Evolutionary conservation across 2,329 filamentous ascomycete genomes (phyloP).

Genomic region (Chaetomiaceae sp.): DNA sequence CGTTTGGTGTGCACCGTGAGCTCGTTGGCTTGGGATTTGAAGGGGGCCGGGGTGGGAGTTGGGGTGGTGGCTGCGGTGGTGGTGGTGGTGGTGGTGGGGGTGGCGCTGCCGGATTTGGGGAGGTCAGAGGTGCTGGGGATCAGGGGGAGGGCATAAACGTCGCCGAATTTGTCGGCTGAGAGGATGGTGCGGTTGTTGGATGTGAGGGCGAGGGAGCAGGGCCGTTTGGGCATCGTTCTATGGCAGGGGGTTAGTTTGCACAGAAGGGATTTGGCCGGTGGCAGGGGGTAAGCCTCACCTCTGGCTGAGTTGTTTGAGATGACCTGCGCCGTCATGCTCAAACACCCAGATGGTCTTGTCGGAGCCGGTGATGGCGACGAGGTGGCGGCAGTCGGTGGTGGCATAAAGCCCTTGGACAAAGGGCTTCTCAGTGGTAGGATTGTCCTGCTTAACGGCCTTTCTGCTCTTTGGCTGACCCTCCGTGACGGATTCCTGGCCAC

Average conservation of each 20-base stretch:
- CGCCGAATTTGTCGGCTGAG: slow-evolving; percentile 91
- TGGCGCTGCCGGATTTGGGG: slow-evolving; percentile 23
- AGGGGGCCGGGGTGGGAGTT: slow-evolving; percentile 21
- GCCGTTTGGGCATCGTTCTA: slow-evolving; percentile 84
- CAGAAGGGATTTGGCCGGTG: neutral
- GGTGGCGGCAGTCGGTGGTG: slow-evolving; percentile 59
- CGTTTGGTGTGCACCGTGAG: slow-evolving; percentile 60
- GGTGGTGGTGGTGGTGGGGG: slow-evolving; percentile 11
- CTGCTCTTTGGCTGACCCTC: slow-evolving; percentile 34
- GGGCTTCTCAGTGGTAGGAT: slow-evolving; percentile 45
- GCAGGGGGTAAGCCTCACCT: slow-evolving; percentile 46
- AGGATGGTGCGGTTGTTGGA: slow-evolving; percentile 68
- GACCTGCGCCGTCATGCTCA: slow-evolving; percentile 56
- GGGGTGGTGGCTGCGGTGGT: slow-evolving; percentile 26
- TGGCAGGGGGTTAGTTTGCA: slow-evolving; percentile 7
- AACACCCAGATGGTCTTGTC: slow-evolving; percentile 91
- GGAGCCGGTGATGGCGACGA: slow-evolving; percentile 78
- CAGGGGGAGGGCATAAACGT: slow-evolving; percentile 85
- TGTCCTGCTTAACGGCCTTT: slow-evolving; percentile 30
- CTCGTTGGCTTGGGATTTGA: slow-evolving; percentile 50
- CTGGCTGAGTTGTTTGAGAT: slow-evolving; percentile 63
- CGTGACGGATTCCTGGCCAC: slow-evolving; percentile 10
- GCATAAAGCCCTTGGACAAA: slow-evolving; percentile 65
- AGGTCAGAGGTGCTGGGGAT: slow-evolving; percentile 32
- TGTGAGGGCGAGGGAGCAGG: slow-evolving; percentile 68